Percentiles rank a stretch among this genome's conserved stretches.
Evolutionary conservation across 345 rosid species (phyloP).

Genomic region (Eucalyptus fibrosa): DNA sequence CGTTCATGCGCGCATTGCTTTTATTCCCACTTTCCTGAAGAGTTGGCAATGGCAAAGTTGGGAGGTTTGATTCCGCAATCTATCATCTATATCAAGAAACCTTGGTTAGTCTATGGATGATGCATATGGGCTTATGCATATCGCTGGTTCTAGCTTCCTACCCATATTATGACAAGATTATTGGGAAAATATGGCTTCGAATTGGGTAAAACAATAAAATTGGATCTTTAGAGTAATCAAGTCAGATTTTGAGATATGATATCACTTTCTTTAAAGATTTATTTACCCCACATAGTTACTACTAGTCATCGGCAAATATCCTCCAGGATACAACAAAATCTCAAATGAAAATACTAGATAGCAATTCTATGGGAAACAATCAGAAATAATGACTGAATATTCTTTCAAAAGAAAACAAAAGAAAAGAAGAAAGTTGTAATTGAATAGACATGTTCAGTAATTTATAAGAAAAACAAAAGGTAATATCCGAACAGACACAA

Average conservation of each 20-base stretch:
- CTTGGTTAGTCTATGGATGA: neutral
- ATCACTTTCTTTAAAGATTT: too few relatives aligned
- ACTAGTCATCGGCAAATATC: too few relatives aligned
- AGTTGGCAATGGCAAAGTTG: neutral
- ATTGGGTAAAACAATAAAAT: too few relatives aligned
- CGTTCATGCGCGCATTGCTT: neutral
- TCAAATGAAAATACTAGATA: too few relatives aligned
- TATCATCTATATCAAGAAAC: neutral
- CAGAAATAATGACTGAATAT: accelerated
- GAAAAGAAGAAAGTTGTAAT: too few relatives aligned
- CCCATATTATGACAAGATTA: too few relatives aligned
- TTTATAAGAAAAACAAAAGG: too few relatives aligned
- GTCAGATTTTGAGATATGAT: accelerated
- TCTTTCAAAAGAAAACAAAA: too few relatives aligned
- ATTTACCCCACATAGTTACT: accelerated
- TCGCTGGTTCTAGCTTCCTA: too few relatives aligned
- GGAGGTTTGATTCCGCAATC: neutral
- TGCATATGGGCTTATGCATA: too few relatives aligned
- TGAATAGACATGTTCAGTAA: accelerated
- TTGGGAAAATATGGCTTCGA: too few relatives aligned
- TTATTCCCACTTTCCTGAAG: neutral
- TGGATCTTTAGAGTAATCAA: accelerated
- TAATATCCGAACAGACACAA: too few relatives aligned
- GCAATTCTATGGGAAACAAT: accelerated
- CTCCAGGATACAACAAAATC: accelerated